phyloP scores from a whole-genome alignment of 768 basidiomycete genomes.

The Podaxis sp. region DNA sequence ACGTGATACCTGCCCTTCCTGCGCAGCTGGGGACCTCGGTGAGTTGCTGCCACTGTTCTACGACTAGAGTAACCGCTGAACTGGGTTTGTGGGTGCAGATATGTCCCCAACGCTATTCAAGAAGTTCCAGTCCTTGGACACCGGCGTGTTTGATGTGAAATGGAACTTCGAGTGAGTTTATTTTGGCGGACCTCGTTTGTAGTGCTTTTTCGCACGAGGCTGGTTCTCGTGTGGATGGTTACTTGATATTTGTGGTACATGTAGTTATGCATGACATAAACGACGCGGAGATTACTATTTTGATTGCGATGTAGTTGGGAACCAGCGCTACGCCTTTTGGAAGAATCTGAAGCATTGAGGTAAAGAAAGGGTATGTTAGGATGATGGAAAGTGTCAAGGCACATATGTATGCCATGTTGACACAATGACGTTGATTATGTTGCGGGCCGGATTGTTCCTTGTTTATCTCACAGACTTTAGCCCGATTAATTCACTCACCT shows the following conservation, averaged over 20 bases:
- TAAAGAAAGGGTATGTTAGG: no score
- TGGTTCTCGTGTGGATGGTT: neutral
- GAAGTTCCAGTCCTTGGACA: neutral
- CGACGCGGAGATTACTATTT: no score
- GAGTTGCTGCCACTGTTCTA: neutral
- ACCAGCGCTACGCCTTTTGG: no score
- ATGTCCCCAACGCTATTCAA: slow-evolving; percentile 1
- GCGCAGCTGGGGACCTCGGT: neutral
- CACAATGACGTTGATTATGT: no score
- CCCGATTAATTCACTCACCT: no score
- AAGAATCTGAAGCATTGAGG: no score
- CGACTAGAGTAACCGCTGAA: neutral
- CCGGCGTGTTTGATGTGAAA: neutral
- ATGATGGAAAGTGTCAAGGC: no score
- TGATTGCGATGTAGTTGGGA: no score
- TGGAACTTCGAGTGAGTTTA: neutral
- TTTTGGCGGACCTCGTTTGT: neutral
- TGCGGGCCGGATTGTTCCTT: no score
- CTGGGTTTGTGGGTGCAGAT: slow-evolving; percentile 1
- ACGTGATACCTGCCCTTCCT: slow-evolving; percentile 2
- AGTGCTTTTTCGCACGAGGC: neutral
- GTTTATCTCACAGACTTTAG: no score
- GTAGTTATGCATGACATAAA: no score
- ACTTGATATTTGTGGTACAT: neutral
- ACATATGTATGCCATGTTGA: no score